These are phyloP conservation scores for Penicillium chermesinum DNA, from an alignment of 495 filamentous ascomycete species.

Conservation along the genomic window DNA sequence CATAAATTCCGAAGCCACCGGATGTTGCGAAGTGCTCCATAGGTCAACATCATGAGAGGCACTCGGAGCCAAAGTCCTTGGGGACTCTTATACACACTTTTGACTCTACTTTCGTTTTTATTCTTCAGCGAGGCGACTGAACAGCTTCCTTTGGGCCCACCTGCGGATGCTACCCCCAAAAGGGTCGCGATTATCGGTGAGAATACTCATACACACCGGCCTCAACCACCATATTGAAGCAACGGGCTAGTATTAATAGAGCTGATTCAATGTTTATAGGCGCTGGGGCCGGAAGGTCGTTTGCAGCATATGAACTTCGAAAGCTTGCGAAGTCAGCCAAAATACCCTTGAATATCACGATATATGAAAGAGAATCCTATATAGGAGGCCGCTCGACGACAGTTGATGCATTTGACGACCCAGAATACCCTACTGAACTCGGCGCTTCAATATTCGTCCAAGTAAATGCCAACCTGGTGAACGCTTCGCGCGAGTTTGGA, in stretches of 20 bases:
- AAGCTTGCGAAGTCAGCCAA: conserved; percentile 56
- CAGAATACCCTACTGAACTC: conserved; percentile 69
- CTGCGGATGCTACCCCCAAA: conserved; percentile 22
- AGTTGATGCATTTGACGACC: conserved; percentile 70
- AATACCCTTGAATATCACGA: conserved; percentile 66
- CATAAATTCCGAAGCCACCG: no score
- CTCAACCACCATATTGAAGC: neutral
- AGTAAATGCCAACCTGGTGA: conserved; percentile 75
- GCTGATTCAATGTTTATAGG: conserved; percentile 44
- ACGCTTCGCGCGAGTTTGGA: conserved; percentile 67
- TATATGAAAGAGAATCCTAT: conserved; percentile 77
- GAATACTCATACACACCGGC: conserved; percentile 1
- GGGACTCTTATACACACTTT: conserved; percentile 8
- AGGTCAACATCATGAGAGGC: no score
- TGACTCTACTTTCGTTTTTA: conserved; percentile 11
- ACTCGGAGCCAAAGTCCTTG: no score
- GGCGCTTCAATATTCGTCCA: conserved; percentile 91
- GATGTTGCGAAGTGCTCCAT: no score
- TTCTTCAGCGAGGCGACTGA: conserved; percentile 20
- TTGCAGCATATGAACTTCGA: conserved; percentile 75
- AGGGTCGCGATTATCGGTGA: conserved; percentile 47
- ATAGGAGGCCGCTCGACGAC: conserved; percentile 89
- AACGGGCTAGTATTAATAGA: neutral
- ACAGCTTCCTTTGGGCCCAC: conserved; percentile 21
- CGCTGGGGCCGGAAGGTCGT: conserved; percentile 84